These are phyloP conservation scores for Microdochium trichocladiopsis DNA, from an alignment of 2,329 filamentous ascomycete species.

Conservation along the genomic window DNA sequence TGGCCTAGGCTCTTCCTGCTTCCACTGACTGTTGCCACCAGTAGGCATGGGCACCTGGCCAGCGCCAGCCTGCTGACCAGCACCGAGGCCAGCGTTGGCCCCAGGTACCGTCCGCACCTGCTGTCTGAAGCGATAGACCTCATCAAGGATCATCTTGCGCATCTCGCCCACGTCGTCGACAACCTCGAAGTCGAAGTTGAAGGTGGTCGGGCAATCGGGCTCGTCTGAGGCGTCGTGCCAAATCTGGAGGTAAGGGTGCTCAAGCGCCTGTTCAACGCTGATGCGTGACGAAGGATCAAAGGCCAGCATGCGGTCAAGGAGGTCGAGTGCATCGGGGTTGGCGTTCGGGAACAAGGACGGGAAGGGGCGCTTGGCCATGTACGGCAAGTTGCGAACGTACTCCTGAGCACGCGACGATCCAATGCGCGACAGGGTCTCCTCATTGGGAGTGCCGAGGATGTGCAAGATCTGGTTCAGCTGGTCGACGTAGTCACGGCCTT, in stretches of 20 bases:
- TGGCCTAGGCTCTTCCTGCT: constrained; percentile 50
- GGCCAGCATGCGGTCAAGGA: constrained; percentile 93
- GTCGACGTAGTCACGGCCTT: constrained; percentile 97
- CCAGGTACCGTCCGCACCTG: constrained; percentile 45
- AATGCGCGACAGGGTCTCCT: constrained; percentile 88
- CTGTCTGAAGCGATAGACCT: constrained; percentile 80
- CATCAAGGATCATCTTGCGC: constrained; percentile 95
- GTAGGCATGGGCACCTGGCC: constrained; percentile 46
- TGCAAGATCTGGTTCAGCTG: constrained; percentile 99
- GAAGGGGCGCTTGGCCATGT: constrained; percentile 92
- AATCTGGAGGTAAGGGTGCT: constrained; percentile 94
- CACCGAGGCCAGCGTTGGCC: constrained; percentile 17
- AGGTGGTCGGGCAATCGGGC: constrained; percentile 84
- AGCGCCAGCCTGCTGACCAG: constrained; percentile 27
- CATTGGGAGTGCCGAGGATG: constrained; percentile 93
- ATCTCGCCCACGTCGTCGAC: constrained; percentile 91
- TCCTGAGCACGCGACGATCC: constrained; percentile 94
- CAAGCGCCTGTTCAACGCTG: constrained; percentile 87
- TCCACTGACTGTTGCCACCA: constrained; percentile 44
- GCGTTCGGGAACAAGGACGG: constrained; percentile 83
- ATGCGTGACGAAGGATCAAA: constrained; percentile 94
- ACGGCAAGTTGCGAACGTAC: constrained; percentile 93
- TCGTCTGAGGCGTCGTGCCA: constrained; percentile 98
- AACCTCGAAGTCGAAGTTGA: constrained; percentile 98
- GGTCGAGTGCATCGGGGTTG: constrained; percentile 91